phyloP scores from a whole-genome alignment of 176 grass and related monocot genomes.

The Canna indica region DNA sequence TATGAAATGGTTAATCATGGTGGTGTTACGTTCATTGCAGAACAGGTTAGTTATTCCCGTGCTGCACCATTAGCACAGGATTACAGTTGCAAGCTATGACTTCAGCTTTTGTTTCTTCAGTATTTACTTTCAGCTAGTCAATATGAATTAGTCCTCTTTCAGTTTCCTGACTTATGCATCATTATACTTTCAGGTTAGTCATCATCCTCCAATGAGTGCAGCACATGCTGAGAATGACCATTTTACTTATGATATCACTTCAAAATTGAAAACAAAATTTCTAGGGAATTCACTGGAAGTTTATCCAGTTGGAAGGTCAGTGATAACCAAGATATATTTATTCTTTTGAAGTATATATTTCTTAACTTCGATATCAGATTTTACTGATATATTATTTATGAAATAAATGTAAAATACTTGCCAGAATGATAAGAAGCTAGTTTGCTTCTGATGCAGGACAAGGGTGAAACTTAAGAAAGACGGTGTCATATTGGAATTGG shows the following conservation, averaged over 20 bases:
- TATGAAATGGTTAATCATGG: slow-evolving; percentile 87
- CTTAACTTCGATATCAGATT: too few relatives aligned
- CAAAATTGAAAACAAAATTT: slow-evolving; percentile 95
- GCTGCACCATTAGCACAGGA: neutral
- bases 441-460: slow-evolving; percentile 31
- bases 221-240: slow-evolving; percentile 89
- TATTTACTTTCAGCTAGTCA: neutral
- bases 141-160: neutral
- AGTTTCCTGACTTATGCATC: neutral
- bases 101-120: neutral
- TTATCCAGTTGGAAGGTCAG: slow-evolving; percentile 91
- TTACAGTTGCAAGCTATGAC: neutral
- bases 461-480: slow-evolving; percentile 77
- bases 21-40: slow-evolving; percentile 69
- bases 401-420: too few relatives aligned
- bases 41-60: slow-evolving; percentile 53
- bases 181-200: slow-evolving; percentile 53
- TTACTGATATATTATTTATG: too few relatives aligned
- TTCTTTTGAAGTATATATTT: slow-evolving; percentile 11
- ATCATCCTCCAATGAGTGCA: slow-evolving; percentile 95
- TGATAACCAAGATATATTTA: neutral
- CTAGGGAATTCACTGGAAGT: slow-evolving; percentile 87
- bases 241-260: slow-evolving; percentile 96
- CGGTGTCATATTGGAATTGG: slow-evolving; percentile 63
- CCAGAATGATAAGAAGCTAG: neutral